Evolutionary conservation across 139 green algal genomes (phyloP), one percentile per base, ranked within the genome.

Genomic region (Chlorella sp.): DNA sequence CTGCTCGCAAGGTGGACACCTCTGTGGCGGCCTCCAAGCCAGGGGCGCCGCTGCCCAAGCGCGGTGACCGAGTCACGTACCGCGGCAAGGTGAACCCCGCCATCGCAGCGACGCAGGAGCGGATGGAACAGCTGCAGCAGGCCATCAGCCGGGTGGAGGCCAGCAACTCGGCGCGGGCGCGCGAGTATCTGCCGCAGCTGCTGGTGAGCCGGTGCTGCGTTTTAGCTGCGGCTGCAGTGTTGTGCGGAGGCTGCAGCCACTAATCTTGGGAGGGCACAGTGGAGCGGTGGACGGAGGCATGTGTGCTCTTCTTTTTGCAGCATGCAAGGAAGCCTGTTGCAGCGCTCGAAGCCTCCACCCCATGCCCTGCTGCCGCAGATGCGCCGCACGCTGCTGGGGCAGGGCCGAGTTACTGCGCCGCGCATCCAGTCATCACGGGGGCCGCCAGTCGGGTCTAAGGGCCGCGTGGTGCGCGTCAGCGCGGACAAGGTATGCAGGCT

Each of bases 121-220:
- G 70, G 30, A 36, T 86, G 81, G 81, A 86, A 0, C 62, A 74
- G 51, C 70, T 86, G 62, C 69, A 86, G 26, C 56, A 57, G 13
- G 81, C 81, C 51, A 86, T 86, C 55, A 41, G 30, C 1, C 34
- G 55, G 5, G 41, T 86, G 69, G 69, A 86, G 70, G 23, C 39
- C 1, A 65, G 80, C 78, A n/a, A 26, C n/a, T 67, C n/a, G 28
- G 26, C 44, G 39, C 80, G 80, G 18, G 32, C 47, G 3, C 36
- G 38, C 4, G 69, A 86, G 36, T 86, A 86, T 55, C 69, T 86
- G 69, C 81, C 81, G 11, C 51, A 74, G 67, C 80, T 85, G 80
- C 47, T 85, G 47, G 34, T 85, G 51, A 60, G 51, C 51, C 13
- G 51, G n/a, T n/a, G n/a, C n/a, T n/a, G n/a, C n/a, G n/a, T n/a